Base-by-base conservation (phyloP, 2,329 filamentous ascomycete genomes). In the Paraconiothyrium brasiliense region DNA sequence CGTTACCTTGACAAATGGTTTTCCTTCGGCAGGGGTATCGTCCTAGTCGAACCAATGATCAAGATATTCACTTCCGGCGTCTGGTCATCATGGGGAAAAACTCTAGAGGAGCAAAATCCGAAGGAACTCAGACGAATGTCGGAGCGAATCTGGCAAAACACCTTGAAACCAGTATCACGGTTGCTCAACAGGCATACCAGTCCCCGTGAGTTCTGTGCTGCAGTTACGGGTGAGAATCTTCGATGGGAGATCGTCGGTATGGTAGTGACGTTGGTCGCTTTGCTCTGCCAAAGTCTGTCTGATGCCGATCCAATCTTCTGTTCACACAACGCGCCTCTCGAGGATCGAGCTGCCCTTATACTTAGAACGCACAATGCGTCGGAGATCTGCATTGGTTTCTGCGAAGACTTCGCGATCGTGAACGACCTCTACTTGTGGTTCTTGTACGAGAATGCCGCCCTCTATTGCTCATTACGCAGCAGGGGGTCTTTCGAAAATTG, bases 191-290 rank as follows among this genome's bases (percentile, higher is more conserved):
- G 76, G 11, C 66, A 76, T 14, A 82, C 79, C 47, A 76, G 76
- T 6, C 71, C 79, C 14, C 67, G 66, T 13, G 76, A 81, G 13
- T 83, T 80, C 69, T 78, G 75, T 22, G 63, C 69, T 16, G 71
- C 71, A 6, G 76, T 75, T 1, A 80, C 80, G 16, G 81, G 81
- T 1, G 71, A 74, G 9, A 71, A 76, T 49, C 62, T 82, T 6
- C 69, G 81, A 62, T 83, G 81, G 81, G 81, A 83, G 59, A 74
- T 81, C 24, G 73, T 83, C 2, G 81, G 80, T 0, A 72, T 79
- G 8, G 69, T 82, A 1, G 67, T 80, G 4, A 75, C 75, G 1
- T 58, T 79, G 39, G 76, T 80, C 0, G 78, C 77, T 0, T 63
- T 82, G 16, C 67, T 80, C 20, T 77, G 76, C 8, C 65, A 69